phyloP scores from a whole-genome alignment of 306 rosid species.

The Parietaria judaica region DNA sequence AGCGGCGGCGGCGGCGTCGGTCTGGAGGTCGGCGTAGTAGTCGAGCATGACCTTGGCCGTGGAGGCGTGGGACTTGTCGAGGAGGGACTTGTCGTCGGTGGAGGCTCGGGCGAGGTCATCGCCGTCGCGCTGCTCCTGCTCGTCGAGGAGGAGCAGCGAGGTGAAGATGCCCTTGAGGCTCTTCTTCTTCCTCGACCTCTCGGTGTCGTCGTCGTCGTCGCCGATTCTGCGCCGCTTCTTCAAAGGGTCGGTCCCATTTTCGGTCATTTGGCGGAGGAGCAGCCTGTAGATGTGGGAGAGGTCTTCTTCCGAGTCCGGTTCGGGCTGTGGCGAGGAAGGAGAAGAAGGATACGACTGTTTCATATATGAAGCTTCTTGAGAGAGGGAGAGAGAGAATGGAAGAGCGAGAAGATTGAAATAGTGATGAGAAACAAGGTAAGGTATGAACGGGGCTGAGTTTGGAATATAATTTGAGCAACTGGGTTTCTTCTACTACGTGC shows the following conservation, averaged over 20 bases:
- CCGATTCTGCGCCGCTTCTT: not conserved
- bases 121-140: slow-evolving; percentile 46
- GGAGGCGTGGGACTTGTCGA: slow-evolving; percentile 37
- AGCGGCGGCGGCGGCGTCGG: slow-evolving; percentile 30
- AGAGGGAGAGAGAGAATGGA: not conserved
- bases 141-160: slow-evolving; percentile 45
- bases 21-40: slow-evolving; percentile 38
- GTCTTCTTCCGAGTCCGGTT: slow-evolving; percentile 11
- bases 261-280: slow-evolving; percentile 32
- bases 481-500: no score
- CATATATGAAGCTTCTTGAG: slow-evolving; percentile 5
- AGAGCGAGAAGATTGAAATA: not conserved
- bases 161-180: slow-evolving; percentile 51
- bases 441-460: slow-evolving; percentile 27
- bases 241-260: not conserved
- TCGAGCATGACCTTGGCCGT: slow-evolving; percentile 48
- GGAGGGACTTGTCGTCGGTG: slow-evolving; percentile 36
- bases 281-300: slow-evolving; percentile 12
- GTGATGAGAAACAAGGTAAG: slow-evolving; percentile 11
- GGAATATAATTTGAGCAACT: not conserved
- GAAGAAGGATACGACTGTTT: slow-evolving; percentile 4
- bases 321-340: not conserved
- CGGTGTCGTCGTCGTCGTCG: not conserved
- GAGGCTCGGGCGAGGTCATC: slow-evolving; percentile 31
- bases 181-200: slow-evolving; percentile 26